Percentiles rank a stretch among this genome's conserved stretches.
Evolutionary conservation across 2,329 filamentous ascomycete species (phyloP).

Genomic region (Aureobasidium sp.): DNA sequence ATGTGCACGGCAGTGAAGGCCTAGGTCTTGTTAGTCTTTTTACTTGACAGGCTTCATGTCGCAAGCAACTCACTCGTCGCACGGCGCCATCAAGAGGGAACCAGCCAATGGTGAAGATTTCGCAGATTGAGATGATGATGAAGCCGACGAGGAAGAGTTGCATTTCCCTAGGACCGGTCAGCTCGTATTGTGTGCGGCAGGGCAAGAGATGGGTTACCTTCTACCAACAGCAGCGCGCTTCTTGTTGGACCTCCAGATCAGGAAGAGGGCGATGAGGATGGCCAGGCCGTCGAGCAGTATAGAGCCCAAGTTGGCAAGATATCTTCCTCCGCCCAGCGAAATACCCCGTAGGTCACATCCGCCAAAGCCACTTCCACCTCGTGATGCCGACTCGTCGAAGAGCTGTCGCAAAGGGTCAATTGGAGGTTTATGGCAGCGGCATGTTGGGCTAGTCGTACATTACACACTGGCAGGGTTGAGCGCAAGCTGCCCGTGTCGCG

Average conservation of each 20-base stretch:
- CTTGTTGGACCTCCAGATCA: slow-evolving; percentile 74
- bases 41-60: neutral
- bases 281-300: slow-evolving; percentile 76
- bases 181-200: neutral
- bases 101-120: slow-evolving; percentile 90
- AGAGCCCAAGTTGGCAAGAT: slow-evolving; percentile 83
- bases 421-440: slow-evolving; percentile 18
- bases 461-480: slow-evolving; percentile 38
- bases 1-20: slow-evolving; percentile 87
- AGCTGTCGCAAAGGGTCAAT: slow-evolving; percentile 46
- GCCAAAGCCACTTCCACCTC: slow-evolving; percentile 53
- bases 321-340: slow-evolving; percentile 53
- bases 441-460: slow-evolving; percentile 30
- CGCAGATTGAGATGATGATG: slow-evolving; percentile 82
- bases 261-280: slow-evolving; percentile 58
- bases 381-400: slow-evolving; percentile 52
- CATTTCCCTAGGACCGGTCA: slow-evolving; percentile 64
- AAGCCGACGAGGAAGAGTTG: slow-evolving; percentile 86
- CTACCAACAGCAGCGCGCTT: slow-evolving; percentile 92
- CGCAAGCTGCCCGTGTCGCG: slow-evolving; percentile 39
- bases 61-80: slow-evolving; percentile 55
- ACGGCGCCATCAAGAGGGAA: slow-evolving; percentile 68
- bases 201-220: slow-evolving; percentile 51
- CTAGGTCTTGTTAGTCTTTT: slow-evolving; percentile 36
- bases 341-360: slow-evolving; percentile 76